Evolutionary conservation across 2,329 filamentous ascomycete genomes (phyloP), one percentile per base, ranked within the genome.

Genomic region (Diaporthe capsici): DNA sequence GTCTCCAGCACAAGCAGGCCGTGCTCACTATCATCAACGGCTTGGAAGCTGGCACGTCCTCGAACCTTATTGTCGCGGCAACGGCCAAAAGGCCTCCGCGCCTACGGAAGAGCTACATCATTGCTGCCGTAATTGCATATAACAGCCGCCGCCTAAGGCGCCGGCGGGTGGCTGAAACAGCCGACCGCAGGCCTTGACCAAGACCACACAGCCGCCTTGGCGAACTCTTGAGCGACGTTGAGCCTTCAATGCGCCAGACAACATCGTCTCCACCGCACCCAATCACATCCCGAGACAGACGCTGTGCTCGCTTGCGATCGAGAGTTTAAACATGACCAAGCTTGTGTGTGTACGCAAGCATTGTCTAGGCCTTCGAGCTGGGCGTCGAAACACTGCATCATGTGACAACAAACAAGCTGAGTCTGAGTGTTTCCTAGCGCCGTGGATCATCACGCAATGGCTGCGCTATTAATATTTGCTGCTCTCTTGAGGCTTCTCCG

Each of bases 171-270:
- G 65, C 65, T 68, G 65, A 68, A 68, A 53, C 65, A 68, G 65
- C 47, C 65, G 65, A 68, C 34, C 65, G 22, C 44, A 51, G 34
- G 47, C 22, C 65, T 0, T 25, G 31, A 22, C 28, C 65, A 68
- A 53, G 47, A 53, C 65, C 65, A 51, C 65, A 68, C 65, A 68
- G 65, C 65, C 65, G 65, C 65, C 65, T 68, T 68, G 65, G 65
- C 65, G 47, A 68, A 53, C 22, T 68, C 65, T 68, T 68, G 65
- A 68, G 22, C 65, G 47, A 68, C 47, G 65, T 68, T 53, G 47
- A 68, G 47, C 65, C 17, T 15, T 68, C 65, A 68, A 53, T 68
- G 65, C 65, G 31, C 65, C 47, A 68, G 9, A 60, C 55, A 39
- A 68, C 12, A 6, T 20, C 7, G 22, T n/a, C 47, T 39, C 13